Evolutionary conservation across 164 flowering plant species (phyloP).

Genomic region (Umbellularia californica): DNA sequence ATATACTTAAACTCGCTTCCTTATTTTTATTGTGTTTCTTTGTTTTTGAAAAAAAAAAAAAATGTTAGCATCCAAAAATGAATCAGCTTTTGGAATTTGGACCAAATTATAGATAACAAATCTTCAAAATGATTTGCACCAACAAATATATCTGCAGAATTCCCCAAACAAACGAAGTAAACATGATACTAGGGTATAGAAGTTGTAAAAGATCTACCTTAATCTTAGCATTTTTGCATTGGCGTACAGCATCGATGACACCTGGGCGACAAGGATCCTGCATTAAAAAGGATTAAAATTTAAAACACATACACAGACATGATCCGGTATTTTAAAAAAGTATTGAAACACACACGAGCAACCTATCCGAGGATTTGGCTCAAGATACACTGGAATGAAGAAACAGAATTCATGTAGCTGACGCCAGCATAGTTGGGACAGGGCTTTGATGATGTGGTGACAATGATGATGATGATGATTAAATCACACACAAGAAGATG

Average conservation of each 20-base stretch:
- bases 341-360: no score
- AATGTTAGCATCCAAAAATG: not conserved
- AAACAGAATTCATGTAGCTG: no score
- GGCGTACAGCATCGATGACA: constrained; percentile 67
- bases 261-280: constrained; percentile 98
- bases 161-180: not conserved
- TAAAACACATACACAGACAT: no score
- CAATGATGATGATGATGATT: no score
- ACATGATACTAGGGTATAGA: not conserved
- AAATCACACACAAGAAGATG: no score
- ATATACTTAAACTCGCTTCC: not conserved
- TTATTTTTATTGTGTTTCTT: not conserved
- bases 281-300: not conserved
- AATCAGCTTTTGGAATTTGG: no score
- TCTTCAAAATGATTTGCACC: not conserved
- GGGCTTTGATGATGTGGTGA: no score
- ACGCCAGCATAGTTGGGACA: no score
- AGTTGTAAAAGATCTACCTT: constrained; percentile 45
- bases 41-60: not conserved
- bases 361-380: no score
- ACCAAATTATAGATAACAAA: not conserved
- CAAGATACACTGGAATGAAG: no score
- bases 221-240: constrained; percentile 82
- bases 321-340: no score
- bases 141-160: not conserved